Conservation (phyloP, 352 stramenopile species). For the Thalassiosira livingstoniorum region DNA sequence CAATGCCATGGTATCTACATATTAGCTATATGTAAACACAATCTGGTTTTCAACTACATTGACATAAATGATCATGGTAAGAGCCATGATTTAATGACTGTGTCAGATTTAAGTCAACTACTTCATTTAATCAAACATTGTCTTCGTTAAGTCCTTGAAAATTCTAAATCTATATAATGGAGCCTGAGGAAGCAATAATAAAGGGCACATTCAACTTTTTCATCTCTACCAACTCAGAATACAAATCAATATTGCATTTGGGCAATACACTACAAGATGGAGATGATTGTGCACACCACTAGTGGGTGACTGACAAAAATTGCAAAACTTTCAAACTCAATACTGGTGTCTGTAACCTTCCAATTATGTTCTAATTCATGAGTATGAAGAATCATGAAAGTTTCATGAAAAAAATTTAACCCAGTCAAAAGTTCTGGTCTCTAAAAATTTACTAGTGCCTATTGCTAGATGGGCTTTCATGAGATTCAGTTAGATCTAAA, state of each 20-base stretch:
- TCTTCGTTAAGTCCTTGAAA: not conserved
- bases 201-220: not conserved
- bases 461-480: no score
- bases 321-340: no score
- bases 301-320: no score
- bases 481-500: no score
- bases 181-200: not conserved
- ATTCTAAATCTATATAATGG: not conserved
- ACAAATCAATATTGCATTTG: not conserved
- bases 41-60: conserved; percentile 50
- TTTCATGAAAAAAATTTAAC: no score
- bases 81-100: conserved; percentile 33
- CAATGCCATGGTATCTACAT: conserved; percentile 49
- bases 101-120: conserved; percentile 8
- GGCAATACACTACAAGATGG: conserved; percentile 9
- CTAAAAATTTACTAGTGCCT: no score
- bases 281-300: conserved; percentile 1
- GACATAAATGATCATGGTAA: conserved; percentile 35
- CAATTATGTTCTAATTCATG: no score
- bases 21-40: conserved; percentile 46
- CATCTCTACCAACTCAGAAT: not conserved
- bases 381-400: no score
- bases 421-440: no score
- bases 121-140: conserved; percentile 12
- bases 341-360: no score